phyloP scores from a whole-genome alignment of 148 eudicot species.

The Cornus suecica region DNA sequence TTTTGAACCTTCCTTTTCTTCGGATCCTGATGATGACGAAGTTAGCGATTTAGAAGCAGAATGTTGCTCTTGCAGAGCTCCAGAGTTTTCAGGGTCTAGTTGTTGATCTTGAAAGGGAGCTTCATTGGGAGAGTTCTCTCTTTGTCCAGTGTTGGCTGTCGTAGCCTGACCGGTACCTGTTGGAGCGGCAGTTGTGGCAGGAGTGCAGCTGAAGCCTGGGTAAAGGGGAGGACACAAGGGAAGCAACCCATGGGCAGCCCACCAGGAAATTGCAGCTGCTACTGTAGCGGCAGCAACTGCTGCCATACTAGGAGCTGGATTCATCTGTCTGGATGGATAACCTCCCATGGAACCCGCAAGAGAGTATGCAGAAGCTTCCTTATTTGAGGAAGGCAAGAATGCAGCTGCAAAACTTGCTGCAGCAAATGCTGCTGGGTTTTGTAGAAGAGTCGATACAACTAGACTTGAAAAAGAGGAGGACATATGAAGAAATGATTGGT shows the following conservation, averaged over 20 bases:
- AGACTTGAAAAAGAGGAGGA: slow-evolving; percentile 77
- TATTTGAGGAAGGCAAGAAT: slow-evolving; percentile 56
- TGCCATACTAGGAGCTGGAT: slow-evolving; percentile 64
- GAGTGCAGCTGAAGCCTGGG: slow-evolving; percentile 43
- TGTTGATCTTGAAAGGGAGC: slow-evolving; percentile 40
- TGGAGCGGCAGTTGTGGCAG: slow-evolving; percentile 32
- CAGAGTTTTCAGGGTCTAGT: slow-evolving; percentile 42
- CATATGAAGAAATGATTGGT: slow-evolving; percentile 51
- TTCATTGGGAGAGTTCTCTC: slow-evolving; percentile 37
- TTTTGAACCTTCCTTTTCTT: slow-evolving; percentile 41
- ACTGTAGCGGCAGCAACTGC: slow-evolving; percentile 90
- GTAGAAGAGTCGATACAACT: slow-evolving; percentile 68
- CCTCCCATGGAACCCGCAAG: slow-evolving; percentile 31
- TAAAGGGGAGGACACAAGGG: slow-evolving; percentile 61
- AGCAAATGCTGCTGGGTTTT: slow-evolving; percentile 91
- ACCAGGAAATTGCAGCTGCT: slow-evolving; percentile 98
- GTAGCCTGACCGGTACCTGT: slow-evolving; percentile 28
- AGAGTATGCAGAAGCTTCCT: slow-evolving; percentile 45
- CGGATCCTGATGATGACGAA: slow-evolving; percentile 51
- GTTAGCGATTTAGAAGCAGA: slow-evolving; percentile 44
- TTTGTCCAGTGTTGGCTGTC: slow-evolving; percentile 27
- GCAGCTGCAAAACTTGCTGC: slow-evolving; percentile 89
- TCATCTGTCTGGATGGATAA: slow-evolving; percentile 38
- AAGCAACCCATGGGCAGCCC: slow-evolving; percentile 87
- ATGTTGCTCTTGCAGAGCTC: slow-evolving; percentile 41